Conservation (phyloP, 2,329 filamentous ascomycete species). For the Fusarium mangiferae region DNA sequence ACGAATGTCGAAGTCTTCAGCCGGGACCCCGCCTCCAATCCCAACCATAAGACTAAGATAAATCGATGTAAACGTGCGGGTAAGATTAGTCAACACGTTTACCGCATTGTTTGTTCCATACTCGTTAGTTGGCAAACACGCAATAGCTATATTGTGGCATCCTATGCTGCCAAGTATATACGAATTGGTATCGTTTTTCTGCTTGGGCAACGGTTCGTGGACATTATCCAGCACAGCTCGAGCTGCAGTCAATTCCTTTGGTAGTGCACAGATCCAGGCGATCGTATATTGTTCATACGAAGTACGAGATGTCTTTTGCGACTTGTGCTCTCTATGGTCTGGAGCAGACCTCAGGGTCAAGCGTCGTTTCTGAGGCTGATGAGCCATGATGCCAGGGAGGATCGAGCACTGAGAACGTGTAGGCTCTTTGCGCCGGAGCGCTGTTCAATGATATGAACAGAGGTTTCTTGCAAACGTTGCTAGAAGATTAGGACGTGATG, state of each 20-base stretch:
- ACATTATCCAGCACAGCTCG: conserved; percentile 3
- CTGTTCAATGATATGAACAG: accelerated
- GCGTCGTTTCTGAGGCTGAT: background rate
- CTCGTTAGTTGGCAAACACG: background rate
- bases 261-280: conserved; percentile 20
- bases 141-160: background rate
- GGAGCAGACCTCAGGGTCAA: accelerated
- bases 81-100: background rate
- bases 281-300: background rate
- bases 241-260: conserved; percentile 9
- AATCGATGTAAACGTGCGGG: background rate
- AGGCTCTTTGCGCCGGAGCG: too few species aligned
- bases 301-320: accelerated
- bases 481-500: accelerated
- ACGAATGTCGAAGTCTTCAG: background rate
- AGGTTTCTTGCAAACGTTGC: background rate
- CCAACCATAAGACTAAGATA: background rate
- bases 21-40: background rate
- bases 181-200: background rate
- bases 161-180: conserved; percentile 2
- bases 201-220: background rate
- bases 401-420: background rate
- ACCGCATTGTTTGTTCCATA: background rate
- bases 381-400: background rate
- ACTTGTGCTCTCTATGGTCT: background rate